Evolutionary conservation across 805 yeast genomes (phyloP).

Genomic region (Saturnispora diversa): DNA sequence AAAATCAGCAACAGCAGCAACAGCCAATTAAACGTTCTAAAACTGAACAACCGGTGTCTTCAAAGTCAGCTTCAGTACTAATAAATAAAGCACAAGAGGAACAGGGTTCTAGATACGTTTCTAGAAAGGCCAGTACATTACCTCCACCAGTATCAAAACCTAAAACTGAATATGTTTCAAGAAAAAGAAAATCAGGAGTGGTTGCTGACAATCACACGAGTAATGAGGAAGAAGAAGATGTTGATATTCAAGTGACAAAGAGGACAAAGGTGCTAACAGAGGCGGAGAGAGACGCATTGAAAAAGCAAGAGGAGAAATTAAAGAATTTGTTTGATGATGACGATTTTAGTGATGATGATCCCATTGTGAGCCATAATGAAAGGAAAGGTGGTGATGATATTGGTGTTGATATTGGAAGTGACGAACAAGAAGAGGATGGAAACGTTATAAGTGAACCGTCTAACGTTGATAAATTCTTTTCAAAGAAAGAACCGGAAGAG

Average conservation of each 20-base stretch:
- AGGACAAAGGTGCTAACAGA: constrained; percentile 17
- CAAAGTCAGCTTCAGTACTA: neutral
- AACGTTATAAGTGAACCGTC: neutral
- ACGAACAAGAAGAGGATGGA: constrained; percentile 2
- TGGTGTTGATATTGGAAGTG: constrained; percentile 13
- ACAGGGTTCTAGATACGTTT: constrained; percentile 16
- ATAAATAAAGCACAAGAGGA: neutral
- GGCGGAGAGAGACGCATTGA: constrained; percentile 6
- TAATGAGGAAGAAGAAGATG: constrained; percentile 9
- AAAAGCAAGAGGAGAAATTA: constrained; percentile 14
- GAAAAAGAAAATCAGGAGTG: constrained; percentile 14
- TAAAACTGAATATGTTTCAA: constrained; percentile 9
- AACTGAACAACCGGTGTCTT: neutral
- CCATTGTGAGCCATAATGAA: constrained; percentile 4
- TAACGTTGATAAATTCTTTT: neutral
- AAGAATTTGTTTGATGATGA: constrained; percentile 20
- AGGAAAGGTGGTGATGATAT: constrained; percentile 9
- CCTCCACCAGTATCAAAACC: constrained; percentile 11
- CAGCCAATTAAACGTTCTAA: neutral
- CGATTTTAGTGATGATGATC: constrained; percentile 11
- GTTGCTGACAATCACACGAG: neutral
- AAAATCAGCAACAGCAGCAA: neutral
- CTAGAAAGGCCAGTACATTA: constrained; percentile 16
- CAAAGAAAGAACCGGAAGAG: neutral
- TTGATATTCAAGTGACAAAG: constrained; percentile 11